Conservation (phyloP, 116 monocot species). For the Iris pallida region DNA sequence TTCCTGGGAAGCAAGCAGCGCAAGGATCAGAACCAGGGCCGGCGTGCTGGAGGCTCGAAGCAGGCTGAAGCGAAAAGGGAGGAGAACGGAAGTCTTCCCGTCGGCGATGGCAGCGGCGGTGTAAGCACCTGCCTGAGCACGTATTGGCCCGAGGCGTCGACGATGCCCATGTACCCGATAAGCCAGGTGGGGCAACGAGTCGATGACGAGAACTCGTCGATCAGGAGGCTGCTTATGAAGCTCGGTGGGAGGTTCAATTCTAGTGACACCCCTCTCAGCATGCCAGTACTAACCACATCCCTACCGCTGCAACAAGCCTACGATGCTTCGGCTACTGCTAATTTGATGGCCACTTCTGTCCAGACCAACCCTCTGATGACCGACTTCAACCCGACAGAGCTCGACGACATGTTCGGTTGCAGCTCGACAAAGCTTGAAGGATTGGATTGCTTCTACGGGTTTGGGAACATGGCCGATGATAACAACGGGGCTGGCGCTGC, state of each 20-base stretch:
- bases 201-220: slow-evolving; percentile 14
- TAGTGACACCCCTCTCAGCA: background rate
- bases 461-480: background rate
- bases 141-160: slow-evolving; percentile 17
- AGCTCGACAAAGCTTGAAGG: slow-evolving; percentile 27
- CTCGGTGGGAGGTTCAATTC: slow-evolving; percentile 14
- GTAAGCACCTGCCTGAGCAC: background rate
- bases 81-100: background rate
- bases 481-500: background rate
- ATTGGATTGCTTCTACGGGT: slow-evolving; percentile 25
- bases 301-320: background rate
- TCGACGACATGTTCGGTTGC: slow-evolving; percentile 31
- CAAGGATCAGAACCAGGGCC: slow-evolving; percentile 10
- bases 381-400: slow-evolving; percentile 15
- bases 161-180: slow-evolving; percentile 7
- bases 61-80: background rate
- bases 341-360: slow-evolving; percentile 2
- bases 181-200: background rate
- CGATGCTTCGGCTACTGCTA: background rate
- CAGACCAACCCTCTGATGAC: background rate
- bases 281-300: no score
- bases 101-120: background rate
- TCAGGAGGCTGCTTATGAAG: slow-evolving; percentile 28
- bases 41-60: background rate
- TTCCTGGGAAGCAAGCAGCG: slow-evolving; percentile 37